Evolutionary conservation across 306 rosid genomes (phyloP), one percentile per base, ranked within the genome.

Genomic region (Casuarina equisetifolia): DNA sequence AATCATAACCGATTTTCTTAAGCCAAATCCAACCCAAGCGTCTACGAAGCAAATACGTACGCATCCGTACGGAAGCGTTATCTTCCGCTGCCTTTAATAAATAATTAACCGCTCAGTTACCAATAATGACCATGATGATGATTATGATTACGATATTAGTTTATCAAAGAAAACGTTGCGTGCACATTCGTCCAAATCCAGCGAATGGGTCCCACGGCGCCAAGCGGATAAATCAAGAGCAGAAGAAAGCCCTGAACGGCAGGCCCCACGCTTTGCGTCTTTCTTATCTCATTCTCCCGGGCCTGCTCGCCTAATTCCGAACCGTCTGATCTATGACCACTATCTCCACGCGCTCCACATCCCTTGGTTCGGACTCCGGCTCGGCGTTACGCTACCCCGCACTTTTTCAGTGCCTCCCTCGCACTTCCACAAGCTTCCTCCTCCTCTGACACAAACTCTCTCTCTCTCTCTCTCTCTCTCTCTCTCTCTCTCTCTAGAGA

Each of bases 261-360:
- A 81, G 86, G 82, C 57, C 78, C 80, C 76, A 70, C 73, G 6
- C 74, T 25, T 63, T 69, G 32, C 45, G 36, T 16, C n/a, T 36
- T 46, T 64, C 83, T 74, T 63, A 75, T 87, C 85, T 52, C 69
- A 77, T 79, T 15, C 42, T 20, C 40, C 64, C 73, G 5, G 8
- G 7, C 36, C 83, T n/a, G 16, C 38, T 9, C 49, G 82, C 88
- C 84, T 15, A 59, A 59, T 74, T 11, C 79, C 87, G 61, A 70
- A 51, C 89, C 89, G 3, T 55, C 25, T 6, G 1, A 0, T 66
- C 19, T 61, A 39, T 73, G 43, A 81, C 78, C 3, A 25, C 43
- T 2, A 0, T 13, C 5, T 11, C 77, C 88, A 89, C 93, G 89
- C 85, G 97, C 74, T 83, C 0, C 5, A 0, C 39, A 82, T 80